Percentiles rank a stretch among this genome's conserved stretches.
Evolutionary conservation across 2,329 filamentous ascomycete genomes (phyloP).

Genomic region (Hawksworthiomyces lignivorus): DNA sequence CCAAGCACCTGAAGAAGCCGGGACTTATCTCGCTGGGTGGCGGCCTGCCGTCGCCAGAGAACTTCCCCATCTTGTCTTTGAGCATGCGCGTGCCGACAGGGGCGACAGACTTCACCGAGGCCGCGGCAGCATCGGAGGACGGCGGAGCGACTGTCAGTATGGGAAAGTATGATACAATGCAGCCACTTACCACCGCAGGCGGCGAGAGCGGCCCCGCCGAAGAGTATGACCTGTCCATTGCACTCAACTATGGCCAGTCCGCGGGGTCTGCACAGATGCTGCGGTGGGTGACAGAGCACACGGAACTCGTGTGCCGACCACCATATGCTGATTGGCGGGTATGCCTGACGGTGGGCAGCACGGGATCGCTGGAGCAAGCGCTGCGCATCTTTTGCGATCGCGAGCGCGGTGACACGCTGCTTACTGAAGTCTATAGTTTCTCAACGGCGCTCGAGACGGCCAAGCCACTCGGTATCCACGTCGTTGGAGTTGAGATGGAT

Average conservation of each 20-base stretch:
- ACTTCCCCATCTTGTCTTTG: conserved; percentile 85
- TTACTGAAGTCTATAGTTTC: conserved; percentile 91
- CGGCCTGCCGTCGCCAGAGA: conserved; percentile 78
- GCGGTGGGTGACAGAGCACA: conserved; percentile 89
- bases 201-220: conserved; percentile 20
- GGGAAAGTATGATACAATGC: conserved; percentile 75
- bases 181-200: conserved; percentile 31
- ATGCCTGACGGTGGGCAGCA: conserved; percentile 77
- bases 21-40: conserved; percentile 89
- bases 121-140: conserved; percentile 44
- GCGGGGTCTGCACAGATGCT: conserved; percentile 79
- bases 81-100: conserved; percentile 63
- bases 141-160: conserved; percentile 55
- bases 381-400: conserved; percentile 70
- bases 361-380: conserved; percentile 74
- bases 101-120: conserved; percentile 59
- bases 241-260: conserved; percentile 89
- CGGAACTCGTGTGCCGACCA: conserved; percentile 79
- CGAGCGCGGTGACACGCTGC: conserved; percentile 63
- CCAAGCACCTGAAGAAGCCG: conserved; percentile 68
- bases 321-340: conserved; percentile 88
- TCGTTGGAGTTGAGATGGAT: conserved; percentile 45
- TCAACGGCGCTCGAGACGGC: conserved; percentile 59
- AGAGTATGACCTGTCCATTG: conserved; percentile 70
- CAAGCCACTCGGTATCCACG: conserved; percentile 42